Evolutionary conservation across 2,329 filamentous ascomycete species (phyloP), one percentile per base, ranked within the genome.

Genomic region (Cladosporium sp.): DNA sequence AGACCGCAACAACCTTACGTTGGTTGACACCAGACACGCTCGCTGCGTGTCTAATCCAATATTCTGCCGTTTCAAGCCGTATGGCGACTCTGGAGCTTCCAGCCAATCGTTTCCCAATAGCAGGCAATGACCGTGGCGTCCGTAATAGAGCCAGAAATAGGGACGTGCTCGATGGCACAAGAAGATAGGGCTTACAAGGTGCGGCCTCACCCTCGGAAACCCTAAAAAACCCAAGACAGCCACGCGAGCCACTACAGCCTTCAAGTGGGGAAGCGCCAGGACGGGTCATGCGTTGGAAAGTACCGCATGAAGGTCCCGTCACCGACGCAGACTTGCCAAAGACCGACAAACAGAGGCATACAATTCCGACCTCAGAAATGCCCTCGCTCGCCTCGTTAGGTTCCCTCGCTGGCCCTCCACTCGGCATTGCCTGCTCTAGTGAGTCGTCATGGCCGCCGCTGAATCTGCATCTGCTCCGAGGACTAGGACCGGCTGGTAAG

Each of bases 401-500:
- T 28, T 32, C 34, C n/a, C 25, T 16, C 13, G 60, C 60, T 43
- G 16, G 49, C 34, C 48, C 43, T 26, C 54, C 58, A 56, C 60
- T 63, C 34, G 60, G 60, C 49, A 63, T 63, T 30, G 60, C 60
- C 60, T 63, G 60, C 34, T 63, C 43, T 39, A 63, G 60, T 14
- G 49, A 34, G 60, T 23, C 48, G 49, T 63, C 18, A 56, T 56
- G 48, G 49, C 49, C 25, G 60, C 60, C 48, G 30, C 46, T 34
- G 48, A 36, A 23, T 14, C 60, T 25, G 60, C 60, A 23, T 61
- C 58, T 51, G 43, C 34, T 36, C 67, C 68, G 46, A 64, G 70
- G 36, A 72, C 70, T 16, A 70, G 68, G 67, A 72, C 70, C 28
- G 70, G 70, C 30, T 72, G 70, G 70, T 72, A 67, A 69, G 66